Base-by-base conservation (phyloP, 163 green algal genomes). In the Picocystis sp. region DNA sequence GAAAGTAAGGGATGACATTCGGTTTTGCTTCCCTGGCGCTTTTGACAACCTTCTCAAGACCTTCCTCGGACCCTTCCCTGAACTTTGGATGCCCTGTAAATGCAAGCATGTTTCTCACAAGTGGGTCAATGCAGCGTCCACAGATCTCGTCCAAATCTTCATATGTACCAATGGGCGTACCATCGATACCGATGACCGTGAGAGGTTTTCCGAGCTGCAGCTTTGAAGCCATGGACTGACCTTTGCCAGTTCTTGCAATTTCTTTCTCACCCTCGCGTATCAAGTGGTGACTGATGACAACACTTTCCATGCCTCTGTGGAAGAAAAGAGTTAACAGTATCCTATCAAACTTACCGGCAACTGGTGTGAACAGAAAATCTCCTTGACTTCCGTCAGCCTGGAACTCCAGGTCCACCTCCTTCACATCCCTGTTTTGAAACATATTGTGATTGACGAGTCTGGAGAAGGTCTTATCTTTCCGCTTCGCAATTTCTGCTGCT, bases 41-140 rank as follows among this genome's bases (percentile, higher is more conserved):
- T 14, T 54, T 35, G 3, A 54, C 47, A 15, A 45, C 25, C 17
- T 24, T 29, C 6, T 54, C 15, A 22, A 54, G 47, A 6, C 38
- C n/a, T 19, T 22, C 47, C 19, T 54, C 38, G 25, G 10, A 45
- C 3, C 47, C 47, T 21, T 35, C 15, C 13, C n/a, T 22, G 47
- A 54, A 54, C 47, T 54, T 54, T 19, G n/a, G n/a, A 35, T 54
- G 47, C n/a, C 17, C 17, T 23, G 34, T 54, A 33, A 54, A 33
- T 21, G n/a, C 47, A 21, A 41, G 17, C n/a, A 54, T 19, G 5
- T 23, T 22, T 6, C 15, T 34, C 25, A 34, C 19, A 19, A 54
- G 19, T 21, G 47, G 47, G 12, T 54, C 47, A 6, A 54, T 35
- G 19, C 35, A 54, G 12, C 17, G 34, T 24, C 25, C n/a, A 34